Evolutionary conservation across 2,329 filamentous ascomycete species (phyloP), one percentile per base, ranked within the genome.

Genomic region (Aspergillus udagawae): DNA sequence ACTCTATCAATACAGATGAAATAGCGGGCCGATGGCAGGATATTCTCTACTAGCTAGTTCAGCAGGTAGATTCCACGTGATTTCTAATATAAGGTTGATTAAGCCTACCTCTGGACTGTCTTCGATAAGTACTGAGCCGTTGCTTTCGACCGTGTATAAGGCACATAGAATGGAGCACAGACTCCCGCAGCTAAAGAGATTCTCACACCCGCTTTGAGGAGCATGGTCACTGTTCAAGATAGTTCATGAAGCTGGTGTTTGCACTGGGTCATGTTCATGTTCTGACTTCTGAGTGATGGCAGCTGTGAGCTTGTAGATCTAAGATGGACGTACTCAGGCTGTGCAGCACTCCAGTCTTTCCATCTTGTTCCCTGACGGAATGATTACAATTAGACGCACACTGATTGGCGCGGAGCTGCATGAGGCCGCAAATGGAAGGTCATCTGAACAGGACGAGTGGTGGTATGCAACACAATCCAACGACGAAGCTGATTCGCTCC

Each of bases 131-230:
- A 38, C 14, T 7, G 32, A 38, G 32, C 5, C 5, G 32, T 14
- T 7, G 53, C 20, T 21, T 28, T 53, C 1, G 59, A 59, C 8
- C 17, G 50, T 1, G 23, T 12, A 42, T 61, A 61, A 6, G 59
- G 59, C 1, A 57, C 17, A 21, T 57, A 56, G 49, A 59, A 61
- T 1, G 59, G 59, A 2, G 48, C 49, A 21, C 54, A 61, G 17
- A 61, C 47, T 3, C 54, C 52, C 2, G 54, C 54, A 29, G 41
- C 28, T 17, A 61, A 25, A 4, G 59, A 61, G 12, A 29, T 32
- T 2, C 52, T 41, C 4, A 55, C 21, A 4, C 41, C n/a, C 4
- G 51, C 1, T 42, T 29, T 55, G 28, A 32, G 35, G 14, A 54
- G 14, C 57, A 60, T 57, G n/a, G 17, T 54, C 20, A 29, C 28